Evolutionary conservation across 208 protist genomes (phyloP), one percentile per base, ranked within the genome.

Genomic region (Leishmania amazonensis): DNA sequence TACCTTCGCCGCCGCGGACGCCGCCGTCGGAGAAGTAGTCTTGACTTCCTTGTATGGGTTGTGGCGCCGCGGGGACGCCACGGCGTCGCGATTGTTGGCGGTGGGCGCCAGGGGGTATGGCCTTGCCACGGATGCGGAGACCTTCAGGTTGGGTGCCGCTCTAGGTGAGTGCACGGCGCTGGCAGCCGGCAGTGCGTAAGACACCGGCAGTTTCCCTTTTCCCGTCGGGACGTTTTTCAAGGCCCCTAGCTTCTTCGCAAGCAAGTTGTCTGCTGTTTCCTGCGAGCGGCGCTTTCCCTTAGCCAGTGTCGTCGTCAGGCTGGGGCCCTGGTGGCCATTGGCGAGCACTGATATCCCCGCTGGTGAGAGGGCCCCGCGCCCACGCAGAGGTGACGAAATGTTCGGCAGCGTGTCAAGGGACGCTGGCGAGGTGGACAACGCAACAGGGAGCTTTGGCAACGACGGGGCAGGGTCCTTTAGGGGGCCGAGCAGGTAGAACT

Each of bases 401-500:
- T 51, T 74, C 19, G 54, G 73, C 19, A 64, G 31, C 21, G 54
- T 19, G 40, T 53, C 79, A n/a, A 49, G 13, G 31, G 71, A 35
- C 28, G 80, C 42, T 19, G 72, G 51, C 28, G 64, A 35, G 40
- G 76, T 78, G 51, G 72, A 24, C 28, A 73, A 75, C 70, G 49
- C 74, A 47, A 28, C 53, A 28, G 77, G 28, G 49, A 64, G 70
- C 49, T 62, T 58, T 40, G 40, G n/a, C 17, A 75, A 53, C 8
- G 81, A 54, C 31, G 31, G 40, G 58, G 35, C 45, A 21, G 31
- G 13, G 17, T 79, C 54, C 68, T 79, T 83, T 42, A 57, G 47
- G 28, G 75, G 28, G 35, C 81, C 80, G 15, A 88, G 80, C 73
- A 78, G 72, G 78, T 80, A 90, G 42, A 83, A 78, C 58, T 87